Conservation (phyloP, 148 eudicot species). For the Rheum nobile region DNA sequence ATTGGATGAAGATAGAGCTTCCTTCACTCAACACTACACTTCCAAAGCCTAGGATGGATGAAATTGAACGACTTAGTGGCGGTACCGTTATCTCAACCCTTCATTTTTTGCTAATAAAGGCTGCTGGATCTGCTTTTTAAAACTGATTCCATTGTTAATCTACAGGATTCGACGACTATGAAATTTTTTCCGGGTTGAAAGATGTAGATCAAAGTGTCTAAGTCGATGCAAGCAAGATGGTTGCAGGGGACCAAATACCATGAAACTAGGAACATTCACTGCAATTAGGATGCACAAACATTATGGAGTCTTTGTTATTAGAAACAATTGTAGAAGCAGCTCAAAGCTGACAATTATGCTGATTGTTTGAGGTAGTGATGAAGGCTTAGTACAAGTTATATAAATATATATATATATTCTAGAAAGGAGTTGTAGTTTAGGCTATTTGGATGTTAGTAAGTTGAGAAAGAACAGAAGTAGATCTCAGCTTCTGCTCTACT, state of each 20-base stretch:
- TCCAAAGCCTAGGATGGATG: constrained; percentile 37
- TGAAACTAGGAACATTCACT: not conserved
- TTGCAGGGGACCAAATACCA: not conserved
- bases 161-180: constrained; percentile 79
- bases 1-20: constrained; percentile 60
- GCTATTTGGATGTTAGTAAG: not conserved
- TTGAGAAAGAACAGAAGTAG: not conserved
- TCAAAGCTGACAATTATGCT: not conserved
- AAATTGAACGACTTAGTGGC: constrained; percentile 48
- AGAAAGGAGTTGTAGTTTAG: not conserved
- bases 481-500: constrained; percentile 1
- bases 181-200: constrained; percentile 41
- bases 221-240: not conserved
- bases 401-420: too few relatives aligned
- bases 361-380: not conserved
- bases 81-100: constrained; percentile 26
- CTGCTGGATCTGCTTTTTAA: not conserved
- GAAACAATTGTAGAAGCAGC: not conserved
- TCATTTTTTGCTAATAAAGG: not conserved
- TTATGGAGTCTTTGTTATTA: not conserved
- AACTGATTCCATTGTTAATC: constrained; percentile 1
- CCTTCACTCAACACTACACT: constrained; percentile 37
- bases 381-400: not conserved
- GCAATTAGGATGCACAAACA: not conserved
- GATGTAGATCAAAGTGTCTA: not conserved